phyloP scores from a whole-genome alignment of 1,139 yeast genomes.

The Blastobotrys aristatus region DNA sequence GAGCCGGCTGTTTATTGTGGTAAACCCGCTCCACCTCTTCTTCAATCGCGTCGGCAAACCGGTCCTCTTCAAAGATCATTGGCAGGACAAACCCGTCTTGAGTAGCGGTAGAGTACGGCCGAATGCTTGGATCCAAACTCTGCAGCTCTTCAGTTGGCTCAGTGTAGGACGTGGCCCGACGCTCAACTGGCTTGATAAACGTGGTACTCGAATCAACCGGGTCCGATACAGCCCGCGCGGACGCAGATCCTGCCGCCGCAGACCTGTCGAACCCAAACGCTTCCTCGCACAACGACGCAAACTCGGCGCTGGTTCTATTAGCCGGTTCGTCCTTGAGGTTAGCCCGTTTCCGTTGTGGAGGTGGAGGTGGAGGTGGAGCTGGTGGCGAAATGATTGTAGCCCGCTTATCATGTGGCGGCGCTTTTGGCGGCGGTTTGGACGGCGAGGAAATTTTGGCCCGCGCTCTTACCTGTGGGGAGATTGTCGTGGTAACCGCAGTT shows the following conservation, averaged over 20 bases:
- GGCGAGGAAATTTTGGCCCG: background rate
- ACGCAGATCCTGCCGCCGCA: slow-evolving; percentile 12
- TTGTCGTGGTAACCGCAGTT: slow-evolving; percentile 2
- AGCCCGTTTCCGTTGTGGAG: background rate
- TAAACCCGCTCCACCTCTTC: slow-evolving; percentile 29
- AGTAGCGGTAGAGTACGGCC: slow-evolving; percentile 18
- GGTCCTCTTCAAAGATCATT: slow-evolving; percentile 38
- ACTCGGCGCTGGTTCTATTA: slow-evolving; percentile 6
- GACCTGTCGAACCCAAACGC: slow-evolving; percentile 11
- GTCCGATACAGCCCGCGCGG: slow-evolving; percentile 15
- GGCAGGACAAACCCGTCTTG: slow-evolving; percentile 27
- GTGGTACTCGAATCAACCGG: slow-evolving; percentile 11
- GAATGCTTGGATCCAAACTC: slow-evolving; percentile 18
- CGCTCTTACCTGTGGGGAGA: slow-evolving; percentile 1
- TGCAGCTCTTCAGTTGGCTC: slow-evolving; percentile 12
- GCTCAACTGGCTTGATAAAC: slow-evolving; percentile 8
- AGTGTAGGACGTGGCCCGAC: slow-evolving; percentile 21
- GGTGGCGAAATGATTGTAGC: background rate
- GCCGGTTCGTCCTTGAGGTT: background rate
- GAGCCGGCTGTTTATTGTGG: background rate
- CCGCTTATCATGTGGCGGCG: slow-evolving; percentile 4
- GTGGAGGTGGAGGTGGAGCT: background rate
- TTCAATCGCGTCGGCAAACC: slow-evolving; percentile 37
- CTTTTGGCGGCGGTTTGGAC: background rate
- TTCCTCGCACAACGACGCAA: slow-evolving; percentile 18